These are phyloP conservation scores for Eucalyptus cloeziana DNA, from an alignment of 345 rosid genomes.

Conservation along the genomic window DNA sequence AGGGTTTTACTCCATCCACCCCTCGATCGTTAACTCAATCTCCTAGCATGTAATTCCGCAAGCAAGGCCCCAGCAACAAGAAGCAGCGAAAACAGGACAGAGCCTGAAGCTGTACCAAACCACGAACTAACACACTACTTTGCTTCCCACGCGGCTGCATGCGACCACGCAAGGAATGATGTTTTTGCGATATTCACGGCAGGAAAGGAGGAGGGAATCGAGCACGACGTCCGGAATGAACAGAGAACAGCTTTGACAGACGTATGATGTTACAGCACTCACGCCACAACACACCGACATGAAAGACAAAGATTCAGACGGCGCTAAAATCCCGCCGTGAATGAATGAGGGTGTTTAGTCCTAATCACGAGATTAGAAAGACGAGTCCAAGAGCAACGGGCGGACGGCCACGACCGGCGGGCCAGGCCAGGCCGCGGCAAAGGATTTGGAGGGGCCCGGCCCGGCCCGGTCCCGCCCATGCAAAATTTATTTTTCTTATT, in stretches of 20 bases:
- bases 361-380: not conserved
- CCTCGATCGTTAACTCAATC: too few relatives aligned
- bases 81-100: not conserved
- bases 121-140: not conserved
- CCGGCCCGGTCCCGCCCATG: not conserved
- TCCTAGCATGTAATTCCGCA: not conserved
- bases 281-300: not conserved
- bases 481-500: not conserved
- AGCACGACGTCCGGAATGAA: not conserved
- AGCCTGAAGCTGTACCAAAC: not conserved
- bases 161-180: not conserved
- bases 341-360: not conserved
- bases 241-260: not conserved
- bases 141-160: not conserved
- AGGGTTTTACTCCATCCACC: not conserved
- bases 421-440: too few relatives aligned
- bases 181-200: not conserved
- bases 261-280: not conserved
- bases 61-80: not conserved
- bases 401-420: not conserved
- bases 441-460: not conserved
- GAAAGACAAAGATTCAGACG: not conserved
- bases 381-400: not conserved
- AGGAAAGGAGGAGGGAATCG: not conserved
- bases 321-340: not conserved